phyloP scores from a whole-genome alignment of 768 basidiomycete species.

The Tylopilus balloui region DNA sequence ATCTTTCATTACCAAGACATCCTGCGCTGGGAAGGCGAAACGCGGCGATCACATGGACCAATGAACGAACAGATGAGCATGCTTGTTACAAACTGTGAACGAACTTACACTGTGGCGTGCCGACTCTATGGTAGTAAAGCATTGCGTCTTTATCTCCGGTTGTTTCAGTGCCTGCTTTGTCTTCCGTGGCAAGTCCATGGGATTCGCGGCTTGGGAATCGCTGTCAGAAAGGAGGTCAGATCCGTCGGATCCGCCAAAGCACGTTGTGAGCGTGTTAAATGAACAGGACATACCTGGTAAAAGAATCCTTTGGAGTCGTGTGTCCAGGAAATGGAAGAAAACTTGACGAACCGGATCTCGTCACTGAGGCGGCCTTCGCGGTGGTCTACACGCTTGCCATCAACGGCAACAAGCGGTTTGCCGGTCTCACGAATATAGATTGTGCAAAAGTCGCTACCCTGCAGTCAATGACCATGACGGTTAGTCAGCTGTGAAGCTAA shows the following conservation, averaged over 20 bases:
- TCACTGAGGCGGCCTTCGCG: slow-evolving; percentile 56
- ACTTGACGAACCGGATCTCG: slow-evolving; percentile 72
- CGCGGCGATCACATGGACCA: background rate
- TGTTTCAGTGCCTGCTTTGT: slow-evolving; percentile 55
- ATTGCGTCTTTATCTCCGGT: slow-evolving; percentile 61
- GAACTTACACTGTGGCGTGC: slow-evolving; percentile 61
- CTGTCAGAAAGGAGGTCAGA: slow-evolving; percentile 22
- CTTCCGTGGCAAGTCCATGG: slow-evolving; percentile 44
- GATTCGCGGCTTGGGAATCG: slow-evolving; percentile 54
- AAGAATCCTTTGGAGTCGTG: slow-evolving; percentile 80
- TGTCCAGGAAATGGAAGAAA: slow-evolving; percentile 68
- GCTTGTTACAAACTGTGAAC: slow-evolving; percentile 7
- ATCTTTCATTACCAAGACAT: slow-evolving; percentile 64
- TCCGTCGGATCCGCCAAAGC: background rate
- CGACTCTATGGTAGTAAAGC: slow-evolving; percentile 72
- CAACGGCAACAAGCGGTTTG: slow-evolving; percentile 46
- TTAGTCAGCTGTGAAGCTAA: slow-evolving; percentile 1
- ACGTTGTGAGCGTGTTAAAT: background rate
- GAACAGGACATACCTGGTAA: slow-evolving; percentile 51
- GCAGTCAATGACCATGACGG: background rate
- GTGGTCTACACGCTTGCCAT: slow-evolving; percentile 37
- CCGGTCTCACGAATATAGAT: slow-evolving; percentile 63
- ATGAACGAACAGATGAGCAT: background rate
- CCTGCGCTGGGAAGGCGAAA: slow-evolving; percentile 46
- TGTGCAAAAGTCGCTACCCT: slow-evolving; percentile 74